Base-by-base conservation (phyloP, 176 grass and related monocot species). In the Zoysia pacifica region DNA sequence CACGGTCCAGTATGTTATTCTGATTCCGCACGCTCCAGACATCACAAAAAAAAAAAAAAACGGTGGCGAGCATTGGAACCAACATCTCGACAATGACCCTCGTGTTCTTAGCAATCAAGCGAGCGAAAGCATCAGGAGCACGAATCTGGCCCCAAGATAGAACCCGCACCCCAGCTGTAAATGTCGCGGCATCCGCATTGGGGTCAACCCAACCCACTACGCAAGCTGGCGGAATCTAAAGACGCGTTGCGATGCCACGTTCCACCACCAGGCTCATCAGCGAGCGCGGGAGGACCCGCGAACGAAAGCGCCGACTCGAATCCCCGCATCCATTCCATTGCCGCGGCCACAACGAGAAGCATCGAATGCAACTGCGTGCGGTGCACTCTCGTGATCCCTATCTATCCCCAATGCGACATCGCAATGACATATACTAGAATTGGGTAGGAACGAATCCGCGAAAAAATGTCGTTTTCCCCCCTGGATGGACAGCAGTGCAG, bases 311-410 rank as follows among this genome's bases (percentile, higher is more conserved):
- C 6, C 40, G 49, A 11, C 41, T 28, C 51, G 37, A 86, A 74
- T 50, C 38, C 62, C 70, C 35, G 58, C 38, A 53, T 18, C 19
- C 64, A 63, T 48, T 9, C 15, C 85, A 63, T 42, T 52, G 47
- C 79, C 36, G 18, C 5, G 9, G 11, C 48, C 54, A 47, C 39
- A 63, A 28, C 15, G 11, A 20, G 4, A 10, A 11, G 16, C 4
- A 80, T 13, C 39, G 19, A 60, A 56, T 16, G 56, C 79, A 14
- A 67, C 35, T 18, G 28, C 28, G 28, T 28, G 28, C 28, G 28
- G 28, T 28, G 64, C 37, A 11, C 28, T 48, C 73, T 18, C 35
- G 64, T 47, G 69, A 73, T 83, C 67, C 80, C 7, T 4, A 72
- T 16, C 28, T 28, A 28, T 28, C 28, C 73, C 76, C 43, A 87